Evolutionary conservation across 2,329 filamentous ascomycete genomes (phyloP).

Genomic region (Colletotrichum cereale): DNA sequence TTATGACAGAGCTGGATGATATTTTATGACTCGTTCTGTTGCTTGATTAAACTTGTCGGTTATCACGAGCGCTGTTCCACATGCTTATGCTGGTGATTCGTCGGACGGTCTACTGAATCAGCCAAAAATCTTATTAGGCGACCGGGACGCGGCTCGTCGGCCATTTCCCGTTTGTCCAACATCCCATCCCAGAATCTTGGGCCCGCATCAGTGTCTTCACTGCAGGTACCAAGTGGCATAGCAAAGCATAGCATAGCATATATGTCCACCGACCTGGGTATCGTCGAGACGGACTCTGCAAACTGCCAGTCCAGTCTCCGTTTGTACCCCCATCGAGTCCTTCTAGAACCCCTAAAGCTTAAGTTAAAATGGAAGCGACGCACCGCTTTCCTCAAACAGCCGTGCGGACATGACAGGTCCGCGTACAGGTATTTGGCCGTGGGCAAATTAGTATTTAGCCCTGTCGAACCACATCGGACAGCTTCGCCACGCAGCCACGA

Average conservation of each 20-base stretch:
- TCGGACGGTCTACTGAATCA: neutral
- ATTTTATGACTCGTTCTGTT: constrained; percentile 6
- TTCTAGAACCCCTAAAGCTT: constrained; percentile 7
- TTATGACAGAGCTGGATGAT: neutral
- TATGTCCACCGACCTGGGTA: neutral
- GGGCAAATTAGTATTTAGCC: too few species aligned
- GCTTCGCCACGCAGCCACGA: too few species aligned
- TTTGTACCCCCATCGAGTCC: neutral
- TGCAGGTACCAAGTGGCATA: neutral
- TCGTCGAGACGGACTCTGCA: neutral
- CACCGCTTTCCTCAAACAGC: neutral
- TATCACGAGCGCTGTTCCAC: neutral
- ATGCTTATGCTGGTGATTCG: neutral
- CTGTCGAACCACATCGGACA: too few species aligned
- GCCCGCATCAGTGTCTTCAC: neutral
- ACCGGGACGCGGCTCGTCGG: neutral
- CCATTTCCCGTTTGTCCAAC: neutral
- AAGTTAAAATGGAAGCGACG: neutral
- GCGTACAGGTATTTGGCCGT: too few species aligned
- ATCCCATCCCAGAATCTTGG: neutral
- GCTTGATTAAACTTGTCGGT: neutral
- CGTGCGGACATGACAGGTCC: too few species aligned
- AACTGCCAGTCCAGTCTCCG: neutral
- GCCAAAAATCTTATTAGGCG: neutral
- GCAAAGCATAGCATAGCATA: too few species aligned